phyloP scores from a whole-genome alignment of 116 monocot species.

The Trichopus zeylanicus region DNA sequence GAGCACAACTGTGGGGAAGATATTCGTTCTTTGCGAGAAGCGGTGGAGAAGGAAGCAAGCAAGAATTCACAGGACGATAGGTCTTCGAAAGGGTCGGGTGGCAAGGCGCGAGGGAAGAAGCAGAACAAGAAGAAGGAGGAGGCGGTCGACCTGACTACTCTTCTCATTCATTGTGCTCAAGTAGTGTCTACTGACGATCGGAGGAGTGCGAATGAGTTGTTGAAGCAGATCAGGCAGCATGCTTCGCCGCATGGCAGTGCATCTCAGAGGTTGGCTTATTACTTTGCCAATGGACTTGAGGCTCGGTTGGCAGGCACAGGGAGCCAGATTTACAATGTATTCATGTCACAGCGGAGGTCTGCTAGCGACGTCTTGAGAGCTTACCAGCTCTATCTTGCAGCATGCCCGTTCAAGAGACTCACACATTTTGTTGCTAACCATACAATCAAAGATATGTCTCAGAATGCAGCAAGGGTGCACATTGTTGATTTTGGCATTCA shows the following conservation, averaged over 20 bases:
- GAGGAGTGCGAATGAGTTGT: slow-evolving; percentile 37
- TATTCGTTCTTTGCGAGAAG: slow-evolving; percentile 15
- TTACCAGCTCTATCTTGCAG: slow-evolving; percentile 66
- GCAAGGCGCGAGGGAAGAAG: slow-evolving; percentile 29
- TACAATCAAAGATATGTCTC: slow-evolving; percentile 45
- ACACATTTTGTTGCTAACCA: slow-evolving; percentile 59
- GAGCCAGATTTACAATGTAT: slow-evolving; percentile 50
- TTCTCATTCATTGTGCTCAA: slow-evolving; percentile 84
- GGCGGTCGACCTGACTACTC: slow-evolving; percentile 53
- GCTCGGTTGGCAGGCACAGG: slow-evolving; percentile 84
- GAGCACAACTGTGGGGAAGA: neutral
- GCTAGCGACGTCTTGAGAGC: slow-evolving; percentile 63
- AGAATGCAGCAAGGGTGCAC: slow-evolving; percentile 52
- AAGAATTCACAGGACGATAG: slow-evolving; percentile 17
- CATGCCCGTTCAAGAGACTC: slow-evolving; percentile 72
- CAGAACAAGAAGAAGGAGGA: slow-evolving; percentile 31
- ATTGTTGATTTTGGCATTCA: slow-evolving; percentile 85
- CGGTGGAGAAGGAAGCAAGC: slow-evolving; percentile 38
- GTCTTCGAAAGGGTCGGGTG: slow-evolving; percentile 4
- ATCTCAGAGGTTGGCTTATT: slow-evolving; percentile 69
- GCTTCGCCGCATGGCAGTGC: slow-evolving; percentile 53
- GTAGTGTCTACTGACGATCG: slow-evolving; percentile 73
- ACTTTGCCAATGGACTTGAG: slow-evolving; percentile 75
- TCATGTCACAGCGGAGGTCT: slow-evolving; percentile 33
- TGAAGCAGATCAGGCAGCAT: slow-evolving; percentile 75